phyloP scores from a whole-genome alignment of 106 monocot species.

The Dactylorhiza incarnata region DNA sequence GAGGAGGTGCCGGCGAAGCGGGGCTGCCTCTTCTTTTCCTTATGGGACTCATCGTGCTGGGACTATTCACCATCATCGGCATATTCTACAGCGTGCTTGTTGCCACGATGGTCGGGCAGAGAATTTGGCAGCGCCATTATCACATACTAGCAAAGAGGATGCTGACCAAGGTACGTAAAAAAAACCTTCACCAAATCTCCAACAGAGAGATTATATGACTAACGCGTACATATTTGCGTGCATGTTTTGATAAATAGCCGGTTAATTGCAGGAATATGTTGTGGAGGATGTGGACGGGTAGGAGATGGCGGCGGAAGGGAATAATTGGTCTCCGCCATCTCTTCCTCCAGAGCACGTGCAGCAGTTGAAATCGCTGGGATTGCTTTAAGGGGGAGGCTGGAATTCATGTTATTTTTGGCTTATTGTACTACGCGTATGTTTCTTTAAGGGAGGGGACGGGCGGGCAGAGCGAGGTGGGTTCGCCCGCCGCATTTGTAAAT shows the following conservation, averaged over 20 bases:
- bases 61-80: constrained; percentile 75
- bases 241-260: neutral
- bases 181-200: neutral
- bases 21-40: constrained; percentile 75
- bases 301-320: constrained; percentile 46
- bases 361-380: constrained; percentile 77
- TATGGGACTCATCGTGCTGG: constrained; percentile 75
- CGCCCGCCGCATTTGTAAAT: no score
- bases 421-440: neutral
- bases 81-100: constrained; percentile 95
- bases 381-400: constrained; percentile 11
- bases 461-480: no score
- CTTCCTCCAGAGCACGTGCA: constrained; percentile 81
- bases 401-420: neutral
- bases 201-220: neutral
- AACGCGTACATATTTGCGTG: neutral
- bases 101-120: constrained; percentile 91
- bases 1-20: constrained; percentile 60
- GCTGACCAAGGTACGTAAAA: constrained; percentile 87
- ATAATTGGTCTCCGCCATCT: constrained; percentile 62
- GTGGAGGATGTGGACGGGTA: constrained; percentile 87
- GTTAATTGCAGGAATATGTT: constrained; percentile 70
- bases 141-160: constrained; percentile 91
- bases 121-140: constrained; percentile 96
- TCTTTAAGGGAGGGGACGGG: no score